Evolutionary conservation across 495 filamentous ascomycete species (phyloP).

Genomic region (Penicillium parvum): DNA sequence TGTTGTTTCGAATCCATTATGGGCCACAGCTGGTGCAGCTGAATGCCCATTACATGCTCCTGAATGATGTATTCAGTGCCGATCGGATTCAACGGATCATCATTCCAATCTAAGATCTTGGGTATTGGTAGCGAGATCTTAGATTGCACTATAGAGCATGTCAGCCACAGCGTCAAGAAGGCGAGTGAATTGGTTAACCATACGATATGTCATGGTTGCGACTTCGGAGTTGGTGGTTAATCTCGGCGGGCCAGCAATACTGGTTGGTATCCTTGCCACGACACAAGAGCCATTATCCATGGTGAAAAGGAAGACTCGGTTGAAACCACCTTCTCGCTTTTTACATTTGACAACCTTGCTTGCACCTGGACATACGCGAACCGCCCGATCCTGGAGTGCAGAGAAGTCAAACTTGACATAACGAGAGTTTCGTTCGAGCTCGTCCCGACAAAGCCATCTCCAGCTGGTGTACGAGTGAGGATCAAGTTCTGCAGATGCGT

Average conservation of each 20-base stretch:
- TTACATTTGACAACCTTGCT: constrained; percentile 24
- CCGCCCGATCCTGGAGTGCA: constrained; percentile 28
- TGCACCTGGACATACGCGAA: constrained; percentile 27
- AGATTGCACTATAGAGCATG: constrained; percentile 26
- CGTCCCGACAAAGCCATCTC: constrained; percentile 41
- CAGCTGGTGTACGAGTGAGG: constrained; percentile 37
- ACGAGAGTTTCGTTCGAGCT: constrained; percentile 34
- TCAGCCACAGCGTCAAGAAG: background rate
- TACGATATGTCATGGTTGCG: constrained; percentile 44
- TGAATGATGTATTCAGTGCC: constrained; percentile 46
- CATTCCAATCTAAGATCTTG: constrained; percentile 40
- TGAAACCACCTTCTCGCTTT: constrained; percentile 42
- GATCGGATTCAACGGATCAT: constrained; percentile 32
- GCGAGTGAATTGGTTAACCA: constrained; percentile 7
- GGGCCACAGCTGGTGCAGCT: constrained; percentile 35
- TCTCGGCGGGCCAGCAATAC: constrained; percentile 32
- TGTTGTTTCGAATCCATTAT: constrained; percentile 35
- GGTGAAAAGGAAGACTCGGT: constrained; percentile 38
- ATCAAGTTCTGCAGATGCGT: too few species aligned
- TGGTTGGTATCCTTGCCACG: constrained; percentile 38
- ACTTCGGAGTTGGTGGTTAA: constrained; percentile 43
- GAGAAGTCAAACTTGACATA: constrained; percentile 37
- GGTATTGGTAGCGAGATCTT: constrained; percentile 36
- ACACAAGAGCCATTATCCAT: constrained; percentile 29
- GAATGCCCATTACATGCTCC: constrained; percentile 35